Evolutionary conservation across 2,329 filamentous ascomycete genomes (phyloP).

Genomic region (Xylaria multiplex): DNA sequence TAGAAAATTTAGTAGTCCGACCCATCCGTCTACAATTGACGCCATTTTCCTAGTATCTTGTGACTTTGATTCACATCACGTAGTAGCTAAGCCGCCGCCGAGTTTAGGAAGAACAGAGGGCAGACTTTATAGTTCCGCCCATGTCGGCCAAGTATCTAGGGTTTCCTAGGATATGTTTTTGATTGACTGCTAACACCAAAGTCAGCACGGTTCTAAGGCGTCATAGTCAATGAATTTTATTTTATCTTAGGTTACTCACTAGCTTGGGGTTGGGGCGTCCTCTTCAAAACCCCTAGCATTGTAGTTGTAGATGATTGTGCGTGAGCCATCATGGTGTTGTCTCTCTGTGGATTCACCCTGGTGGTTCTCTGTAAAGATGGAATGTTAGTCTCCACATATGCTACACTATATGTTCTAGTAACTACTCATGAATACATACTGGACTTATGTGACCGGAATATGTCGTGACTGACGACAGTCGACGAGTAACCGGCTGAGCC

Average conservation of each 20-base stretch:
- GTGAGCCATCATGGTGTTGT: neutral
- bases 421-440: slow-evolving; percentile 16
- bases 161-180: neutral
- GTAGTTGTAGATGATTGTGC: slow-evolving; percentile 18
- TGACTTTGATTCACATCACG: neutral
- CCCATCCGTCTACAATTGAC: slow-evolving; percentile 10
- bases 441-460: slow-evolving; percentile 23
- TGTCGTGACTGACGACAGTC: slow-evolving; percentile 6
- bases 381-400: slow-evolving; percentile 9
- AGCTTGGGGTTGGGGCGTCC: slow-evolving; percentile 25
- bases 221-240: neutral
- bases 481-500: neutral
- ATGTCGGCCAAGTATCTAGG: neutral
- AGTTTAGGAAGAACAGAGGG: neutral
- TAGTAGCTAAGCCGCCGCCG: neutral
- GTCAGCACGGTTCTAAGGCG: slow-evolving; percentile 6
- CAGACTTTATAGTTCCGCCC: neutral
- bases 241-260: slow-evolving; percentile 23
- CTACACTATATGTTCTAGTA: neutral
- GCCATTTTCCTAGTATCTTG: slow-evolving; percentile 4
- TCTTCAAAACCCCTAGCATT: slow-evolving; percentile 24
- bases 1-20: neutral
- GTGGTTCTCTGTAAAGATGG: slow-evolving; percentile 23
- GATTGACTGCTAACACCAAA: neutral
- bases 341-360: slow-evolving; percentile 5